These are phyloP conservation scores for Candida sanyaensis DNA, from an alignment of 1,139 yeast species.

Conservation along the genomic window DNA sequence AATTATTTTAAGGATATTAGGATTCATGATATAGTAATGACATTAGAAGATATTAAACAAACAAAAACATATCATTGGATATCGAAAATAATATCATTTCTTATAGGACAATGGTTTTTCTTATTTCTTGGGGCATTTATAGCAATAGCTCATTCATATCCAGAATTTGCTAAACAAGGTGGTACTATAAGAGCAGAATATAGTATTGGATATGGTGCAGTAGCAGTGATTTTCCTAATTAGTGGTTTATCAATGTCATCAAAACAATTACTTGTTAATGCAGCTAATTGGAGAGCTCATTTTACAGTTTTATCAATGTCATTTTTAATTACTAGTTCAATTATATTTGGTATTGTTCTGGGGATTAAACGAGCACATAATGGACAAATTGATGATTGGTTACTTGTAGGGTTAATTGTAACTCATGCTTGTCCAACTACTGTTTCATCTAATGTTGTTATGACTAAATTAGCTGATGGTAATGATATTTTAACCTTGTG, in stretches of 20 bases:
- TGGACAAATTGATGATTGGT: conserved; percentile 64
- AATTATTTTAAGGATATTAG: no score
- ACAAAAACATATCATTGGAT: conserved; percentile 14
- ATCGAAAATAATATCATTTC: conserved; percentile 24
- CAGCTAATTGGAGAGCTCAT: conserved; percentile 82
- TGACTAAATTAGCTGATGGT: conserved; percentile 86
- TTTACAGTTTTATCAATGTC: conserved; percentile 65
- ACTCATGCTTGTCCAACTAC: conserved; percentile 91
- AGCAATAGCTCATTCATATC: conserved; percentile 75
- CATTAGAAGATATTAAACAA: conserved; percentile 10
- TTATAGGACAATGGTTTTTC: conserved; percentile 69
- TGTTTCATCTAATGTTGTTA: conserved; percentile 85
- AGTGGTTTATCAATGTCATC: conserved; percentile 81
- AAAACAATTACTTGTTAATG: conserved; percentile 55
- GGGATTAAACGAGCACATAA: conserved; percentile 66
- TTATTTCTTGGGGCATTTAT: conserved; percentile 68
- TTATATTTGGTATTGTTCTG: conserved; percentile 71
- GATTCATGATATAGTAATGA: conserved; percentile 4
- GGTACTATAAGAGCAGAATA: conserved; percentile 77
- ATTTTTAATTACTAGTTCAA: conserved; percentile 73
- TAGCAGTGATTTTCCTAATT: conserved; percentile 77
- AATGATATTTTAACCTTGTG: conserved; percentile 76
- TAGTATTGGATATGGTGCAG: conserved; percentile 82
- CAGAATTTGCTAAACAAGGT: conserved; percentile 79
- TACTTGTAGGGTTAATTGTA: conserved; percentile 75